Percentiles rank a stretch among this genome's conserved stretches.
phyloP scores from a whole-genome alignment of 305 asterid genomes.

The Plantago lanceolata region DNA sequence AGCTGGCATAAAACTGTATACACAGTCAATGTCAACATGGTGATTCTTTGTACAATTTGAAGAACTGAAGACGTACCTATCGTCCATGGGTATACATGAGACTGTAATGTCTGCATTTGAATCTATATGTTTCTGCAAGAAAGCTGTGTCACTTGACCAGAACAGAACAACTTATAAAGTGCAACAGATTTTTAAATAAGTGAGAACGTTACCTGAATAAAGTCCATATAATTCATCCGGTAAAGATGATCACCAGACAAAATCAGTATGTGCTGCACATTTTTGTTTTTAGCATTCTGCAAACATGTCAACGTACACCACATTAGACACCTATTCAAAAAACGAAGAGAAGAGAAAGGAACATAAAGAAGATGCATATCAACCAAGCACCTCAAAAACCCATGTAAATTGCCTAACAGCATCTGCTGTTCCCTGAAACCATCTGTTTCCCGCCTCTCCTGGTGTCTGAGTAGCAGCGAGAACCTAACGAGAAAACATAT shows the following conservation, averaged over 20 bases:
- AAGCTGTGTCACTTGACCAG: slow-evolving; percentile 15
- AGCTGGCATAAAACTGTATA: no score
- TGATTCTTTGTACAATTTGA: neutral
- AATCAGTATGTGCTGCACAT: slow-evolving; percentile 70
- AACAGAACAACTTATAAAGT: neutral
- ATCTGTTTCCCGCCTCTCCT: slow-evolving; percentile 79
- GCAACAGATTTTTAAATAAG: neutral
- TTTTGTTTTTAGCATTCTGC: slow-evolving; percentile 78
- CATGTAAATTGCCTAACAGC: slow-evolving; percentile 91
- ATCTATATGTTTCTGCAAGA: slow-evolving; percentile 80
- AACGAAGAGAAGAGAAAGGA: neutral
- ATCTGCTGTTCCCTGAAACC: slow-evolving; percentile 99
- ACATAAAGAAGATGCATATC: neutral
- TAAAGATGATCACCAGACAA: slow-evolving; percentile 97
- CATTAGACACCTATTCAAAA: slow-evolving; percentile 9
- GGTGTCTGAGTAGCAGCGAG: slow-evolving; percentile 96
- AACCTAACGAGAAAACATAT: slow-evolving; percentile 42
- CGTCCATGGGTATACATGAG: slow-evolving; percentile 92
- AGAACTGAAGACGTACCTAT: slow-evolving; percentile 46
- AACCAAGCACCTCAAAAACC: slow-evolving; percentile 82
- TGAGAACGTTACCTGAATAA: slow-evolving; percentile 66
- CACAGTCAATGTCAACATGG: no score
- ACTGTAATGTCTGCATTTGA: slow-evolving; percentile 86
- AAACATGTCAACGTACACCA: slow-evolving; percentile 19
- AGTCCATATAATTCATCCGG: slow-evolving; percentile 93